Percentiles rank a stretch among this genome's conserved stretches.
Evolutionary conservation across 176 grass and related monocot species (phyloP).

Genomic region (Oryza meyeriana): DNA sequence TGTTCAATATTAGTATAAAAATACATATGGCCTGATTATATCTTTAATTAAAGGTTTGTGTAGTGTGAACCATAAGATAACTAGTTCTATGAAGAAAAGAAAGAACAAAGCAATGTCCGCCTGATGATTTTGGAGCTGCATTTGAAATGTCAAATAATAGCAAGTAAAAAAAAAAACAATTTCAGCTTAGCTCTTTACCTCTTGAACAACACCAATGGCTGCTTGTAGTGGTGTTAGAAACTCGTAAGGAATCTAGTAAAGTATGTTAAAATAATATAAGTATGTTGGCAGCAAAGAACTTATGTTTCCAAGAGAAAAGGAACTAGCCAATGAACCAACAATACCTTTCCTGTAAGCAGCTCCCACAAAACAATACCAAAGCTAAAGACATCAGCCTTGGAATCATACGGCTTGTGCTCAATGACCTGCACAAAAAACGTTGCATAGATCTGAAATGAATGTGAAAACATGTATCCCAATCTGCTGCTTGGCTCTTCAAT

Average conservation of each 20-base stretch:
- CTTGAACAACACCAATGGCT: constrained; percentile 77
- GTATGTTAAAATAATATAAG: background rate
- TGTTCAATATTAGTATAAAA: background rate
- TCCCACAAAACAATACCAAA: constrained; percentile 80
- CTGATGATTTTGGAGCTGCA: background rate
- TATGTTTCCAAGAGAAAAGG: background rate
- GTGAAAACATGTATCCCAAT: background rate
- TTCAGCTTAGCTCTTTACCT: constrained; percentile 36
- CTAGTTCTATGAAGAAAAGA: background rate
- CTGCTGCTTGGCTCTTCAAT: background rate
- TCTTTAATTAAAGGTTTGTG: no score
- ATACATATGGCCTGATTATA: background rate
- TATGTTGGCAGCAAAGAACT: background rate
- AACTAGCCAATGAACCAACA: background rate
- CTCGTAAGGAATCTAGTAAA: constrained; percentile 64
- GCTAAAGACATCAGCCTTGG: constrained; percentile 86
- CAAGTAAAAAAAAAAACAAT: background rate
- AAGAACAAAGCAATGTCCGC: background rate
- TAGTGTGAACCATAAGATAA: background rate
- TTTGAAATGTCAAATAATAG: background rate
- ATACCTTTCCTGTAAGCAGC: constrained; percentile 74
- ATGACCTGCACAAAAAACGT: constrained; percentile 41
- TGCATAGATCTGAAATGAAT: background rate
- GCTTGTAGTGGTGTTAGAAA: constrained; percentile 77
- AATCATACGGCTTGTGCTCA: constrained; percentile 77